Base-by-base conservation (phyloP, 2,329 filamentous ascomycete species). In the Talaromyces sp. region DNA sequence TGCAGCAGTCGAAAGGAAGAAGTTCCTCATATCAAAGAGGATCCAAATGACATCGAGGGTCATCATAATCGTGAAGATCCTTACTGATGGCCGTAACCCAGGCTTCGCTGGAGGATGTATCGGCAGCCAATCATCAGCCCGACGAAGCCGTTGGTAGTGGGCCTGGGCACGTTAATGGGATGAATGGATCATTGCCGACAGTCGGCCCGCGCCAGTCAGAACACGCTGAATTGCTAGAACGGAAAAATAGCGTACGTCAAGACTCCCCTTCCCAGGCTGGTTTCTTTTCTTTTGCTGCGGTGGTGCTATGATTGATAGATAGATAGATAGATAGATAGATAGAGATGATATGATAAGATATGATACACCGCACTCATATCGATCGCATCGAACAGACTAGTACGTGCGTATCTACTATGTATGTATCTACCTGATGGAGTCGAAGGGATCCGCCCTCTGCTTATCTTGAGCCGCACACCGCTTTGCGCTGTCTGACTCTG, bases 21-120 rank as follows among this genome's bases (percentile, higher is more conserved):
- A 40, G n/a, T n/a, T n/a, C n/a, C n/a, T 9, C 5, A 48, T 40
- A 48, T 48, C 25, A 28, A 23, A 23, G 25, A 18, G 5, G 9
- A 18, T 37, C 18, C 14, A n/a, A 46, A 44, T 58, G 23, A 44
- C 39, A 48, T 59, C 28, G 57, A 52, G 2, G 23, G 25, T 33
- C 33, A 54, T 52, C 57, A 50, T 60, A 23, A 50, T 48, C 21
- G 16, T n/a, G 46, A 60, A 33, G 46, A 60, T 54, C 44, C 14
- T 52, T 16, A 52, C 31, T 52, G 16, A 54, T 21, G 23, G 25
- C 2, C 42, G 7, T 28, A 28, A 28, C 40, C 40, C 39, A 39
- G 18, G 7, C n/a, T n/a, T n/a, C n/a, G 44, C 23, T 39, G 14
- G n/a, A 50, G 44, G 21, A 28, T 48, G 16, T 28, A 16, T 7